Evolutionary conservation across 768 basidiomycete genomes (phyloP).

Genomic region (Udeniomyces megalosporus): DNA sequence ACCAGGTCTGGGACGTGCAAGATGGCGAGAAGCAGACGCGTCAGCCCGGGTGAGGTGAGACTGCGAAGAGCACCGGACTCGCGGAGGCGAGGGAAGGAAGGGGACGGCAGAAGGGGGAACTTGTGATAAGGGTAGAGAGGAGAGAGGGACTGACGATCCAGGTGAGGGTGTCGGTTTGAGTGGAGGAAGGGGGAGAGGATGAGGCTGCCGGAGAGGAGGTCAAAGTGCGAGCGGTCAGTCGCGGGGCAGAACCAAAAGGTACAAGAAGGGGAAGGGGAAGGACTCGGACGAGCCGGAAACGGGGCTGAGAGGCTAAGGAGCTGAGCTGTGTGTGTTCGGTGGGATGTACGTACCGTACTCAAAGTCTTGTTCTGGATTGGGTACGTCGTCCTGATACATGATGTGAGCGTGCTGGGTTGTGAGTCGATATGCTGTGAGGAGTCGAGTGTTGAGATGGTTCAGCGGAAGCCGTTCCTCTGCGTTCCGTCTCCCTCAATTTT

Average conservation of each 20-base stretch:
- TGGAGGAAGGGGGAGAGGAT: constrained; percentile 12
- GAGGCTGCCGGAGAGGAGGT: background rate
- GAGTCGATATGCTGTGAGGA: no score
- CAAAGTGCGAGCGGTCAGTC: background rate
- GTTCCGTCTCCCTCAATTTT: no score
- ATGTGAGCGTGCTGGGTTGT: no score
- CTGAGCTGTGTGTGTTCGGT: no score
- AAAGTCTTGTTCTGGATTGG: no score
- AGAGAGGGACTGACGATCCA: constrained; percentile 13
- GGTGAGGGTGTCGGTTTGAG: constrained; percentile 12
- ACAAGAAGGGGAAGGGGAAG: background rate
- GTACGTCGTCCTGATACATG: no score
- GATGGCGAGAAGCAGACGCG: background rate
- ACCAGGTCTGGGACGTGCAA: constrained; percentile 6
- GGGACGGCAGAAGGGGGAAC: background rate
- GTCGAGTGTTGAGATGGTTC: no score
- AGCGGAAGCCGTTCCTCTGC: no score
- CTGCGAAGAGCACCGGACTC: background rate
- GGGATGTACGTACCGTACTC: no score
- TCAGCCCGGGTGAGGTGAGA: background rate
- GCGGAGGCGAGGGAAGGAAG: background rate
- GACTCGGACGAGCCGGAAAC: background rate
- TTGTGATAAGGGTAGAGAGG: background rate
- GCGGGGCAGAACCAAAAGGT: no score
- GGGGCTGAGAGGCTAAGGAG: no score